A percentile compares a stretch with the other conserved stretches of the same genome.
phyloP scores from a whole-genome alignment of 2,329 filamentous ascomycete species.

The Cercospora zeina region DNA sequence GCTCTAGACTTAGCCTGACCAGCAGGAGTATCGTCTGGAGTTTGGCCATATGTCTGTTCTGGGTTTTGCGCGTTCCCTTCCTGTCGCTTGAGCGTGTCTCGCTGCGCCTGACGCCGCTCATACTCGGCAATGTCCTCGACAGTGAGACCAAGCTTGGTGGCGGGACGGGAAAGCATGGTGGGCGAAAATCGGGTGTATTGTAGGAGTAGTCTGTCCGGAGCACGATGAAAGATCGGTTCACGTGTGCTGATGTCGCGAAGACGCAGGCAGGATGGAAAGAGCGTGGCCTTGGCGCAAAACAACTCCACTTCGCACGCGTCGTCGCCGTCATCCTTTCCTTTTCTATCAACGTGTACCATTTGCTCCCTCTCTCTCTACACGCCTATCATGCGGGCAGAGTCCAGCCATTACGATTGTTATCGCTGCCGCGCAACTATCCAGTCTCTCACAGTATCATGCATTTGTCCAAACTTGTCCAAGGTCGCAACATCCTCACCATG shows the following conservation, averaged over 20 bases:
- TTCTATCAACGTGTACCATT: not conserved
- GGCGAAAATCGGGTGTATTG: not conserved
- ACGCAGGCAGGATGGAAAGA: not conserved
- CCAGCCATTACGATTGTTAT: not conserved
- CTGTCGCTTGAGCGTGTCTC: conserved; percentile 33
- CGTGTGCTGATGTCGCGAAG: not conserved
- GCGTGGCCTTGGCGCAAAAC: not conserved
- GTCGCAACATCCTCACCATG: not conserved
- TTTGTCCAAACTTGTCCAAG: not conserved
- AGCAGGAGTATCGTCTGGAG: conserved; percentile 27
- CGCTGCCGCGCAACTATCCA: not conserved
- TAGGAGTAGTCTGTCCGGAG: not conserved
- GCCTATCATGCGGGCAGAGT: not conserved
- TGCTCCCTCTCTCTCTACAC: not conserved
- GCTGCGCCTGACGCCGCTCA: conserved; percentile 37
- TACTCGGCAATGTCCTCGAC: conserved; percentile 40
- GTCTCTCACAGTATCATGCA: not conserved
- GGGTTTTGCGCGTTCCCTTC: conserved; percentile 24
- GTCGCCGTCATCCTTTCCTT: not conserved
- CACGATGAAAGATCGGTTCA: not conserved
- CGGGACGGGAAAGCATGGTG: conserved; percentile 41
- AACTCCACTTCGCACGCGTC: not conserved
- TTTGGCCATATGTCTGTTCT: conserved; percentile 29
- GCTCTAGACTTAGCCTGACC: conserved; percentile 33
- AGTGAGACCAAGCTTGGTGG: conserved; percentile 41